Evolutionary conservation across 345 rosid genomes (phyloP), one percentile per base, ranked within the genome.

Genomic region (Bruguiera sexangula): DNA sequence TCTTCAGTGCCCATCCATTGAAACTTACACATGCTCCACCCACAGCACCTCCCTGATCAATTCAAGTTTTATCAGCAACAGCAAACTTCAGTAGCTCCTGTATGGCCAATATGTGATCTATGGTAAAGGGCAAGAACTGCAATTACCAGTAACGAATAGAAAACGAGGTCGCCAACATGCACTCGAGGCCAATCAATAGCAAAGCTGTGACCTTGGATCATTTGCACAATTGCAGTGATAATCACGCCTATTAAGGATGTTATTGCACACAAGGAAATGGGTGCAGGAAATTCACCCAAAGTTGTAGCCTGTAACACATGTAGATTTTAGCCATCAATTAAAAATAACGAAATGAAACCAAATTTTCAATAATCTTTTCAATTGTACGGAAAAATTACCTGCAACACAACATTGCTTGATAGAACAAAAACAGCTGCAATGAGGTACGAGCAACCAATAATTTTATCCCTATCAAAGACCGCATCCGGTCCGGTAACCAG

Each of bases 1-100:
- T 89, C 88, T 85, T 90, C 87, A 90, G 82, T 19, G 95, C 98
- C 99, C 97, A 96, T 67, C 90, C 95, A 61, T 80, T 90, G 85
- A 96, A 96, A 81, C 98, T 93, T 22, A 88, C 75, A 73, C 86
- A 83, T 26, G 82, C 86, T 70, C 98, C 98, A 18, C 85, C 65
- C 59, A 85, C 81, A 2, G 73, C 67, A 51, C 98, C 99, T 71
- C 75, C 89, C 96, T 90, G 77, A 6, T 52, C 60, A 78, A 53
- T 65, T 63, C n/a, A 50, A 66, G 60, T 9, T 31, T 43, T 11
- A 13, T 43, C 50, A 43, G 18, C 19, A 43, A 1, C 50, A 3
- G 4, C 6, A 43, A 11, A 13, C 18, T 11, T 43, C 50, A 43
- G 50, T 15, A 43, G 18, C 16, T 3, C 50, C 50, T 13, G 15